These are phyloP conservation scores for Nicotiana knightiana DNA, from an alignment of 257 asterid species.

Conservation along the genomic window DNA sequence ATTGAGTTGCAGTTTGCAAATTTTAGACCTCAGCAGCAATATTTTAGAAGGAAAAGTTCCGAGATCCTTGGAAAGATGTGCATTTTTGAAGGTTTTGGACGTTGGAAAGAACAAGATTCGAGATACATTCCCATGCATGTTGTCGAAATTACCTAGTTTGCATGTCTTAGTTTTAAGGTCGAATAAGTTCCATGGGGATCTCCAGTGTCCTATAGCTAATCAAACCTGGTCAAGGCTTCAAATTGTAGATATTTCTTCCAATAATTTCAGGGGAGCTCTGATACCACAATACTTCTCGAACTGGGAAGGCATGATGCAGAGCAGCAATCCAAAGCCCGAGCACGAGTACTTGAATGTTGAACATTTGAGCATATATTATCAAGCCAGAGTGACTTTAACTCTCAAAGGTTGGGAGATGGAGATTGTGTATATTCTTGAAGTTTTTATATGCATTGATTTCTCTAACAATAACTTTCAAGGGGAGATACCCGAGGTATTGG, in stretches of 20 bases:
- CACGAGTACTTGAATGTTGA: not conserved
- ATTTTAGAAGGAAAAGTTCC: not conserved
- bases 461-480: not conserved
- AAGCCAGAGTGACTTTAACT: not conserved
- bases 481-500: not conserved
- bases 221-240: not conserved
- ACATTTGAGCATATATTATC: not conserved
- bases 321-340: not conserved
- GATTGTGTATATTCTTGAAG: not conserved
- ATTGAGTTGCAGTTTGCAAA: not conserved
- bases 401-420: not conserved
- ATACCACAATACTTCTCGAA: not conserved
- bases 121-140: slow-evolving; percentile 1
- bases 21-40: slow-evolving; percentile 6
- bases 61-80: not conserved
- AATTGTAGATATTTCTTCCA: not conserved
- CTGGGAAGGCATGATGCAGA: not conserved
- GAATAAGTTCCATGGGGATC: not conserved
- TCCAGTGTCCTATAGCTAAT: not conserved
- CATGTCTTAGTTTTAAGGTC: not conserved
- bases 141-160: not conserved
- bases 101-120: slow-evolving; percentile 9
- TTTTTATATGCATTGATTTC: not conserved
- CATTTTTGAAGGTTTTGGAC: not conserved
- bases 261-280: not conserved